Base-by-base conservation (phyloP, 2,329 filamentous ascomycete species). In the Penicillium sclerotiorum region DNA sequence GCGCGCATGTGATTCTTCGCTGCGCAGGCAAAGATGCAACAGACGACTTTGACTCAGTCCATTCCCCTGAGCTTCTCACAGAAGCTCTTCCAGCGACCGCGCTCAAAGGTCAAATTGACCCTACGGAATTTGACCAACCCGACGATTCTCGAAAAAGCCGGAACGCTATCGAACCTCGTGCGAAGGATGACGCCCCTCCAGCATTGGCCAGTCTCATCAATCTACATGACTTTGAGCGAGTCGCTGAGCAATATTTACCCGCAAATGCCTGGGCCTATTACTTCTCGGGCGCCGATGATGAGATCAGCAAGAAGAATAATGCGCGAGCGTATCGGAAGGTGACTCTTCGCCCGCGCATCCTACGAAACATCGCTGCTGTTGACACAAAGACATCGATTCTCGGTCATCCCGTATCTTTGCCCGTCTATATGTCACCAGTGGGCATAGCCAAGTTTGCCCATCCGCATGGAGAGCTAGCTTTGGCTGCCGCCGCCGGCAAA, bases 261-360 rank as follows among this genome's bases (percentile, higher is more conserved):
- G 52, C 52, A 3, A 66, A 64, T 13, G 63, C 66, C n/a, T 71
- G 68, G 68, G 66, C 67, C 4, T 72, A 72, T 45, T 80, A 80
- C 61, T 73, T 70, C n/a, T 76, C 74, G 1, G 79, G 76, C 1
- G 77, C 77, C 0, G 80, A 79, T 1, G 75, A 79, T 35, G 74
- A 77, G 44, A 64, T 75, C 27, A 80, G 77, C n/a, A 69, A 71
- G 43, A 68, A 69, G 18, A 63, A 71, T 21, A 79, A 78, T 53
- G 63, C 61, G 36, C 64, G 65, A 5, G 69, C 72, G 50, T 78
- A 75, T 46, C 67, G 70, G 22, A 71, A 73, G n/a, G 69, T 80
- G 22, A 69, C 70, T 56, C 70, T 80, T 30, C 69, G 77, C 5
- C 78, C 79, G 4, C 70, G 78, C 9, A 67, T 77, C 21, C 63